Base-by-base conservation (phyloP, 371 early-diverging fungal genomes). In the Mucor mucedo region DNA sequence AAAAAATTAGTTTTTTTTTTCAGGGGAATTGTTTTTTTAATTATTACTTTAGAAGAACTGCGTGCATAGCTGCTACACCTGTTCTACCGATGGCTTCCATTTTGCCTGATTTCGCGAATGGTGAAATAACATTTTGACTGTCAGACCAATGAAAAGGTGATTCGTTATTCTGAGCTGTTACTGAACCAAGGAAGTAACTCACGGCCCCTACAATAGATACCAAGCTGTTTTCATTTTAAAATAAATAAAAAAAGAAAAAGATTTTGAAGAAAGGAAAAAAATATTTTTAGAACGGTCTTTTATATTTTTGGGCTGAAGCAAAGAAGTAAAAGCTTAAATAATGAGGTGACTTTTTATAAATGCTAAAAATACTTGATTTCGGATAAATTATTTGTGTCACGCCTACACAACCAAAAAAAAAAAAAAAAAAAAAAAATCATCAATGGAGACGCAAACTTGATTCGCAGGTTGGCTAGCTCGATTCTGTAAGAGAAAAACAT, bases 31-130 rank as follows among this genome's bases (percentile, higher is more conserved):
- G 30, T 16, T 30, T 16, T 32, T 4, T 8, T 47, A 8, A 44
- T 56, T 13, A 1, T 59, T 59, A 79, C 82, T 73, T 76, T 56
- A 82, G 58, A 4, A 82, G 66, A 8, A 67, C 65, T 9, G 79
- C 82, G 54, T 82, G 79, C 79, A 79, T 79, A 27, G 79, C 82
- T 27, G 79, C 70, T 13, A 79, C 82, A 55, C 82, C 82, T 10
- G 82, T 78, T 45, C 76, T 69, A 14, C 82, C 82, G 10, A 57
- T 71, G 52, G 77, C 76, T 38, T 77, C 77, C 79, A 82, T 82
- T 68, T 73, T 78, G 32, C 82, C 82, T 3, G 77, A 62, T 44
- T 58, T 64, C 55, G 70, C 66, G 58, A 66, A 76, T 54, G 78
- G 76, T 5, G 80, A 77, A n/a, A 73, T 53, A 49, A 72, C 62